phyloP scores from a whole-genome alignment of 192 early-diverging fungal species.

The Linnemannia zychae region DNA sequence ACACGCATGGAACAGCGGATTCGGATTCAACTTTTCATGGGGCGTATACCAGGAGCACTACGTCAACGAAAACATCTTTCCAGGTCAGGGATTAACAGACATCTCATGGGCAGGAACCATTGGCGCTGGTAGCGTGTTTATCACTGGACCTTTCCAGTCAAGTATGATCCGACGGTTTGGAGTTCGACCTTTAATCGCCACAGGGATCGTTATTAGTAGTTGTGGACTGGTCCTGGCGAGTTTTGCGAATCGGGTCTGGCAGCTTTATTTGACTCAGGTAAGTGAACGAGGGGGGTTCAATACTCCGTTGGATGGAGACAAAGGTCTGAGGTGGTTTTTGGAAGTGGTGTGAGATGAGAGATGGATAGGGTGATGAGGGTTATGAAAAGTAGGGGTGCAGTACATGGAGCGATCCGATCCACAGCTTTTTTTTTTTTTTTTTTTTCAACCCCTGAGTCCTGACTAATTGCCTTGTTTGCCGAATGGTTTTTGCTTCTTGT shows the following conservation, averaged over 20 bases:
- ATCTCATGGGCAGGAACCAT: slow-evolving; percentile 43
- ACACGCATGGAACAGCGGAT: slow-evolving; percentile 22
- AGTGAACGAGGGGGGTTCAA: not conserved
- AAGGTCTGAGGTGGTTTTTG: too few relatives aligned
- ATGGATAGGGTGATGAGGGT: too few relatives aligned
- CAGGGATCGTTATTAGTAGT: slow-evolving; percentile 24
- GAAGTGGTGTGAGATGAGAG: too few relatives aligned
- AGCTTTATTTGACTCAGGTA: slow-evolving; percentile 73
- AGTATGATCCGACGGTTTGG: slow-evolving; percentile 27
- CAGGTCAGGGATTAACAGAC: slow-evolving; percentile 16
- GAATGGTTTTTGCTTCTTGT: not conserved
- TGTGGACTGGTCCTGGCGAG: slow-evolving; percentile 70
- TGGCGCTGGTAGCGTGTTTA: slow-evolving; percentile 26
- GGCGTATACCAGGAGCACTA: slow-evolving; percentile 45
- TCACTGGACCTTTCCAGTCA: slow-evolving; percentile 38
- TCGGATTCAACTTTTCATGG: slow-evolving; percentile 49
- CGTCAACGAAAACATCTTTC: slow-evolving; percentile 28
- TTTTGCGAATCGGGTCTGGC: slow-evolving; percentile 75
- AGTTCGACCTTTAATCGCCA: slow-evolving; percentile 15
- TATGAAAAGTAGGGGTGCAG: too few relatives aligned
- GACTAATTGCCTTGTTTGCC: too few relatives aligned
- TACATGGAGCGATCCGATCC: too few relatives aligned
- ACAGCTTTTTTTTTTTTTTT: too few relatives aligned
- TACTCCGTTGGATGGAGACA: not conserved
- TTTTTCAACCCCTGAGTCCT: too few relatives aligned